phyloP scores from a whole-genome alignment of 2,329 filamentous ascomycete genomes.

The Alternaria alternata region DNA sequence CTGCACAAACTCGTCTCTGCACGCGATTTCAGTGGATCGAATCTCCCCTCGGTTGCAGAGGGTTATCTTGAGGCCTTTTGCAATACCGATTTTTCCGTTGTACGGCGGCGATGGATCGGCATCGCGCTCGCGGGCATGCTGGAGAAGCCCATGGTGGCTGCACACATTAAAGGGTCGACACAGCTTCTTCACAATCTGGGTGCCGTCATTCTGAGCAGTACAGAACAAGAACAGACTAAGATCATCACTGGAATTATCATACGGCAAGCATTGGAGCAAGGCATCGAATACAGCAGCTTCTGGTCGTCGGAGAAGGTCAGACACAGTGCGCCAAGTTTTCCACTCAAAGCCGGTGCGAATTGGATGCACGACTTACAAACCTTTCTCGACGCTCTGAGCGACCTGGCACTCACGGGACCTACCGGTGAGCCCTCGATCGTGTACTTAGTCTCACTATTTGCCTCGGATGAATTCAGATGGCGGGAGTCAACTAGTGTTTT shows the following conservation, averaged over 20 bases:
- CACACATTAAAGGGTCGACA: constrained; percentile 23
- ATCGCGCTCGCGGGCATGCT: constrained; percentile 42
- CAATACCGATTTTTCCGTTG: constrained; percentile 21
- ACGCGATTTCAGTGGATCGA: constrained; percentile 12
- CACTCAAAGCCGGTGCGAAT: constrained; percentile 14
- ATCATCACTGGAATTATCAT: constrained; percentile 45
- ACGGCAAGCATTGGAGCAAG: constrained; percentile 30
- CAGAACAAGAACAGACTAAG: constrained; percentile 40
- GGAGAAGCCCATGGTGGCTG: constrained; percentile 19
- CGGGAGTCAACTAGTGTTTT: constrained; percentile 13
- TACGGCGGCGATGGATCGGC: constrained; percentile 43
- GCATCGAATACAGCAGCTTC: constrained; percentile 35
- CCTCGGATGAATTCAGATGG: constrained; percentile 36
- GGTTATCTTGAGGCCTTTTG: constrained; percentile 41
- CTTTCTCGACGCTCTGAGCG: constrained; percentile 37
- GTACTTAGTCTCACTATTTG: constrained; percentile 32
- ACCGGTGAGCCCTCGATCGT: constrained; percentile 25
- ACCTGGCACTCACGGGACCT: constrained; percentile 21
- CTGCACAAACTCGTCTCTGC: constrained; percentile 30
- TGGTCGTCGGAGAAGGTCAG: constrained; percentile 37
- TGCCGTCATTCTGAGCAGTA: constrained; percentile 28
- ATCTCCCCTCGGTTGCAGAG: constrained; percentile 26
- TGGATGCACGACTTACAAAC: constrained; percentile 43
- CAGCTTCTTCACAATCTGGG: constrained; percentile 31
- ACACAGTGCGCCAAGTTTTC: constrained; percentile 36